phyloP scores from a whole-genome alignment of 768 basidiomycete species.

The Trametes cinnabarina region DNA sequence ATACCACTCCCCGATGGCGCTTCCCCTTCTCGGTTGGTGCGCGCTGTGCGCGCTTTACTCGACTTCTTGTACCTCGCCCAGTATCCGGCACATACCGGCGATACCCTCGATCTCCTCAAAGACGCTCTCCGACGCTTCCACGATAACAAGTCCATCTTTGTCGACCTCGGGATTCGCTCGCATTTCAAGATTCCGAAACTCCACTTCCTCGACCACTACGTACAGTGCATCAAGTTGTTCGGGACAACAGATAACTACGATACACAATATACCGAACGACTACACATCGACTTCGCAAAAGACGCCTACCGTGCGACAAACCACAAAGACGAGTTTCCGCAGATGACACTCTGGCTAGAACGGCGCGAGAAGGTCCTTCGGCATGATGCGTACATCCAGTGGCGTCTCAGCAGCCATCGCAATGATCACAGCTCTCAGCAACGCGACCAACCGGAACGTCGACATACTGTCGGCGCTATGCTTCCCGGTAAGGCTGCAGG shows the following conservation, averaged over 20 bases:
- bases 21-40: slow-evolving; percentile 11
- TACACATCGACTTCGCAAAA: slow-evolving; percentile 47
- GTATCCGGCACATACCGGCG: slow-evolving; percentile 19
- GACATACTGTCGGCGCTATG: too few relatives aligned
- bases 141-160: slow-evolving; percentile 23
- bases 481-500: too few relatives aligned
- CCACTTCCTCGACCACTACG: slow-evolving; percentile 23
- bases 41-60: slow-evolving; percentile 19
- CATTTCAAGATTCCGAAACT: slow-evolving; percentile 28
- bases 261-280: slow-evolving; percentile 26
- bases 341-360: slow-evolving; percentile 20
- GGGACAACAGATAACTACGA: slow-evolving; percentile 26
- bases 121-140: slow-evolving; percentile 22
- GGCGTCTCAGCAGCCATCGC: too few relatives aligned
- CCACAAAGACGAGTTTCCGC: slow-evolving; percentile 14
- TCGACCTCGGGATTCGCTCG: slow-evolving; percentile 19
- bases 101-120: slow-evolving; percentile 14
- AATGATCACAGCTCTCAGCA: too few relatives aligned
- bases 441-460: too few relatives aligned
- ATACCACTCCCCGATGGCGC: slow-evolving; percentile 9
- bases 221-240: slow-evolving; percentile 12
- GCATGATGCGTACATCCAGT: slow-evolving; percentile 8
- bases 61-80: slow-evolving; percentile 30
- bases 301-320: slow-evolving; percentile 23
- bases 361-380: slow-evolving; percentile 12